Base-by-base conservation (phyloP, 2,329 filamentous ascomycete species). In the Hyphodiscus sp. region DNA sequence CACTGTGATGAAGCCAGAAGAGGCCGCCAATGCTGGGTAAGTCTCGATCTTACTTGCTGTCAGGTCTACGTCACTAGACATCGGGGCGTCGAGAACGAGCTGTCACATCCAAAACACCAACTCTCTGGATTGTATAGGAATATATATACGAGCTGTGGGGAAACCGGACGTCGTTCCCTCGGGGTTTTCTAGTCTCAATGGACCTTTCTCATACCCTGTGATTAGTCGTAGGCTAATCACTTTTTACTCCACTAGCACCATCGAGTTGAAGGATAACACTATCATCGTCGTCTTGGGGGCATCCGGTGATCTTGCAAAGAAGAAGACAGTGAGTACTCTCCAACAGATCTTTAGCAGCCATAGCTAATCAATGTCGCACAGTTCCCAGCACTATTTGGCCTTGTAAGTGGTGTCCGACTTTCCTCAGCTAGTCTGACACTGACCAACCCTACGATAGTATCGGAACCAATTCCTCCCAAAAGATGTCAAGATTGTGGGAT, bases 211-310 rank as follows among this genome's bases (percentile, higher is more conserved):
- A 50, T 33, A 48, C 50, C 57, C 49, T 62, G 63, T 66, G 50
- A 56, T 52, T 53, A 42, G 51, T 41, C 52, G 53, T 65, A 69
- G 65, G 70, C 68, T 77, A 68, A 77, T 65, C 44, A 54, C 49
- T 56, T 62, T 53, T 50, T 57, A 55, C 55, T 61, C 61, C 55
- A 63, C 71, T 50, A 95, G 90, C 70, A 85, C 83, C 68, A 80
- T 95, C 74, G 94, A 99, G 83, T 86, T 99, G 69, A 99, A 96
- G 81, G 90, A 97, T 70, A 95, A 99, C 81, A 99, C 94, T 62
- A 83, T 91, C 70, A 95, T 99, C 68, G 82, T 99, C 67, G 94
- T 99, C 67, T 85, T 99, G 63, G 94, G 94, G 68, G 94, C 94
- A 62, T 99, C 94, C 50, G 94, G 94, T 68, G 94, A 99, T 79